Conservation (phyloP, 2,329 filamentous ascomycete genomes). For the Aureobasidium sp. region DNA sequence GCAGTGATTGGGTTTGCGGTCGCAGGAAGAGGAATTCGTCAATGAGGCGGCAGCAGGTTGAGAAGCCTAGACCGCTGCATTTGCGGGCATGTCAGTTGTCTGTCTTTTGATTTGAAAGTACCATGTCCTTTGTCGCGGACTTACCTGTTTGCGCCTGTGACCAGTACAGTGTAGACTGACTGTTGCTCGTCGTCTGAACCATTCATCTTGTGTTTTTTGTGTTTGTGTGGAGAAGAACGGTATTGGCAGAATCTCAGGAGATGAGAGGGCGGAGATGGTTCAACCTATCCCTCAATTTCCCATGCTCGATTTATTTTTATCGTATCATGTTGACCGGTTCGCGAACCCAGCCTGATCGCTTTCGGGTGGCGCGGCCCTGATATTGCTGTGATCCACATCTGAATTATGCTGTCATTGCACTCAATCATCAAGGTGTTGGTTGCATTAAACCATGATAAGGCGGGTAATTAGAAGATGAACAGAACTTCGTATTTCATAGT, state of each 20-base stretch:
- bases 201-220: background rate
- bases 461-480: background rate
- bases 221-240: background rate
- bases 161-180: slow-evolving; percentile 47
- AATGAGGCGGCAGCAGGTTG: slow-evolving; percentile 74
- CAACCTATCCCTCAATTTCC: background rate
- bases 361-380: background rate
- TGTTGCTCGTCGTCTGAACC: background rate
- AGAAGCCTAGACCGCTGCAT: slow-evolving; percentile 73
- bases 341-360: background rate
- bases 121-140: background rate
- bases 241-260: background rate
- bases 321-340: background rate
- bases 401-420: background rate
- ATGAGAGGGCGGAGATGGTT: background rate
- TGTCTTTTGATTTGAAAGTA: background rate
- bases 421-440: background rate
- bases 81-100: background rate
- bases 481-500: too few species aligned
- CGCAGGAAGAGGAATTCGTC: slow-evolving; percentile 75
- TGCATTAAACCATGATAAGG: background rate
- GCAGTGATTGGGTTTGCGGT: slow-evolving; percentile 58
- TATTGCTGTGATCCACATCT: background rate
- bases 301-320: background rate
- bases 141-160: slow-evolving; percentile 84